Conservation (phyloP, 2,329 filamentous ascomycete genomes). For the Penicillium aurantiogriseum region DNA sequence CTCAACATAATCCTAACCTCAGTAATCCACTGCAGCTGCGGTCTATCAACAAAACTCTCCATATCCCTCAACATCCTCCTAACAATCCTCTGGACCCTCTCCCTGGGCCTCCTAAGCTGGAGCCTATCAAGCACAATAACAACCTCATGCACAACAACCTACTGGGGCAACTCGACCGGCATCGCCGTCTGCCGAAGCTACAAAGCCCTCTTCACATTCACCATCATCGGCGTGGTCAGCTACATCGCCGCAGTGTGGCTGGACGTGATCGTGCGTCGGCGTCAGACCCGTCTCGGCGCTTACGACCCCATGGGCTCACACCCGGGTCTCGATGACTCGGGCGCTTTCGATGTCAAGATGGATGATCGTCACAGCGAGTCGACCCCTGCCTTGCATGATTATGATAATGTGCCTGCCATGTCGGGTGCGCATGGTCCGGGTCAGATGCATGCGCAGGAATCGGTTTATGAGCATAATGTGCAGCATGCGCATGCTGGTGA, state of each 20-base stretch:
- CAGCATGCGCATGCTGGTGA: conserved; percentile 29
- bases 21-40: conserved; percentile 51
- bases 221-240: conserved; percentile 47
- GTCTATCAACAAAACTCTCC: conserved; percentile 54
- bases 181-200: conserved; percentile 58
- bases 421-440: background rate
- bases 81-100: conserved; percentile 52
- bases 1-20: conserved; percentile 50
- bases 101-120: conserved; percentile 54
- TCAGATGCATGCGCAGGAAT: conserved; percentile 1
- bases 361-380: conserved; percentile 24
- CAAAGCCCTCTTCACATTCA: conserved; percentile 61
- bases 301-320: conserved; percentile 49
- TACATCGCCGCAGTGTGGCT: conserved; percentile 50
- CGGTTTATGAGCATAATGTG: conserved; percentile 6
- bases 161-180: conserved; percentile 56
- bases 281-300: conserved; percentile 46
- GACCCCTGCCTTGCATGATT: conserved; percentile 12
- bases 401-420: conserved; percentile 10
- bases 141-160: conserved; percentile 49
- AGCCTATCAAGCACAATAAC: conserved; percentile 54
- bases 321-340: conserved; percentile 26
- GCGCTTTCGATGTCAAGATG: conserved; percentile 37
- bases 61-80: conserved; percentile 50
- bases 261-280: conserved; percentile 51